Evolutionary conservation across 805 yeast genomes (phyloP), one percentile per base, ranked within the genome.

Genomic region (Monosporozyma unispora): DNA sequence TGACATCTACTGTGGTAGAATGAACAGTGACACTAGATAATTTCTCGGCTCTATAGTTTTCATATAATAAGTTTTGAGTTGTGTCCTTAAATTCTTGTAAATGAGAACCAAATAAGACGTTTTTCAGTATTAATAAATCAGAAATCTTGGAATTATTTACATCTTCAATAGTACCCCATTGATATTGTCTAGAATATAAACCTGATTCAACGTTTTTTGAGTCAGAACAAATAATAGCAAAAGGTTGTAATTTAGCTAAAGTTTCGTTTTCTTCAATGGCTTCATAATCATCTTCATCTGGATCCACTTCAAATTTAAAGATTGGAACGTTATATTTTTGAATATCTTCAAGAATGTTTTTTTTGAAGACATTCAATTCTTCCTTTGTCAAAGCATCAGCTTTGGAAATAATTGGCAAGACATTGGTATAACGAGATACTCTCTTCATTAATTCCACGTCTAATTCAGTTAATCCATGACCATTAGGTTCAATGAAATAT

Each of bases 71-170:
- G 57, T 81, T 86, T 58, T 84, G 88, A 27, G 95, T 87, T 51
- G 84, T 72, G 59, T 86, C 95, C 68, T 85, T 84, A 60, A 85
- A 78, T 59, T 85, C 93, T 62, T 81, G 84, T 56, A 86, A 70
- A 63, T 87, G 95, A n/a, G 90, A 78, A 6, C 95, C 95, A 60
- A 87, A 78, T 39, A 87, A 64, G 2, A 85, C 91, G 45, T 82
- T 76, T 54, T 83, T 80, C 59, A 87, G 70, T 16, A 77, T 64
- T 6, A 74, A 63, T 59, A 81, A 74, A 58, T 81, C 85, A 38
- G 81, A 75, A 51, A 71, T 68, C 25, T 68, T 66, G 23, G 77
- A 73, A 55, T 76, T 74, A 56, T 74, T 72, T 51, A 79, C 73
- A 44, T 79, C 71, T 31, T 71, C 54, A 9, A 54, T 28, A 6